Base-by-base conservation (phyloP, 1,284 basidiomycete genomes). In the Puccinia hordei region DNA sequence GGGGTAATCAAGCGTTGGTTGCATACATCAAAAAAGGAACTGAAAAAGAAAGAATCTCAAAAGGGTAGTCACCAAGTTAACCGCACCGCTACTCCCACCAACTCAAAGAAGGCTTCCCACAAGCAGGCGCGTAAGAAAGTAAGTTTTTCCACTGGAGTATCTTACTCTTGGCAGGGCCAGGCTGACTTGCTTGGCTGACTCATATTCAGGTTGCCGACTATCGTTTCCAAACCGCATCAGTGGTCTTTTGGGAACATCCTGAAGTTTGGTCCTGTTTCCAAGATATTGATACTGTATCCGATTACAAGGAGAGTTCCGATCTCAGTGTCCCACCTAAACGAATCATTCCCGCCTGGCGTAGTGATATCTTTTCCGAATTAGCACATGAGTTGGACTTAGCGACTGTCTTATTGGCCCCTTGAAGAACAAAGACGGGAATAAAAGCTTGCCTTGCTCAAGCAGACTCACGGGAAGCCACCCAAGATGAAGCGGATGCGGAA, bases 91-190 rank as follows among this genome's bases (percentile, higher is more conserved):
- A 8, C n/a, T 6, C 9, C 61, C 9, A 19, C 24, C 24, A 9
- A n/a, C 9, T 30, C 9, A 27, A 35, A 17, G 30, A 63, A 17
- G 8, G 61, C 61, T 10, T 17, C 2, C 15, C 61, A 30, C 30
- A 63, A 63, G 61, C 30, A 30, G 61, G 9, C 61, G 8, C n/a
- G 61, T 10, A 63, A 63, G 19, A 63, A 63, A 63, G 61, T 63
- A 30, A 63, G 61, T 63, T 35, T 30, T 8, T 10, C 9, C 3
- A 6, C 30, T 9, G 2, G 15, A 8, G 6, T 35, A 4, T 30
- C 17, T 10, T 35, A 4, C 3, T 5, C 15, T 30, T 27, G 9
- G 6, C 30, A 3, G 8, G 9, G 19, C 61, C 41, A 6, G 41
- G 6, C 41, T 44, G 6, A 44, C 6, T 44, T 8, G 41, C n/a